Evolutionary conservation across 768 basidiomycete genomes (phyloP).

Genomic region (Suillus bovinus): DNA sequence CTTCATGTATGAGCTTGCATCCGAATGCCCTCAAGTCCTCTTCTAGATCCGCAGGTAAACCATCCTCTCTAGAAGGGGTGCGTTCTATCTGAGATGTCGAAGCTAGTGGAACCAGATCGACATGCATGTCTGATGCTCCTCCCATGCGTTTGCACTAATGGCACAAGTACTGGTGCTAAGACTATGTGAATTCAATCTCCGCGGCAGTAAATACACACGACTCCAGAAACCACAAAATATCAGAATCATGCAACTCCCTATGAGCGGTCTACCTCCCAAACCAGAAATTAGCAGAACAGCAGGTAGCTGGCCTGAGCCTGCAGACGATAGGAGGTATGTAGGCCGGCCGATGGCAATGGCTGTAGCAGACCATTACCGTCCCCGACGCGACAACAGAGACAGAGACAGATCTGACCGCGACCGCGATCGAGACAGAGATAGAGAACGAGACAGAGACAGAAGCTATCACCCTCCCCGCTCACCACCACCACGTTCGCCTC

Average conservation of each 20-base stretch:
- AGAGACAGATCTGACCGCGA: conserved; percentile 16
- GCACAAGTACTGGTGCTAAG: background rate
- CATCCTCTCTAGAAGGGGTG: conserved; percentile 82
- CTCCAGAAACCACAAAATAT: background rate
- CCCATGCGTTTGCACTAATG: background rate
- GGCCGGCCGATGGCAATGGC: conserved; percentile 17
- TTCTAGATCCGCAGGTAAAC: conserved; percentile 78
- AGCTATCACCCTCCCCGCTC: conserved; percentile 17
- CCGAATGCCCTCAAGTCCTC: conserved; percentile 88
- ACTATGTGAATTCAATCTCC: conserved; percentile 8
- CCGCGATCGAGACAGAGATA: conserved; percentile 12
- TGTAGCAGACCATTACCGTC: conserved; percentile 27
- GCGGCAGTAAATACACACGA: background rate
- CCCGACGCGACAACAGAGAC: conserved; percentile 25
- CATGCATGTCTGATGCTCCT: conserved; percentile 36
- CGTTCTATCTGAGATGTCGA: conserved; percentile 74
- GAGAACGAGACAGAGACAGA: conserved; percentile 20
- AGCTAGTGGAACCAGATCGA: conserved; percentile 77
- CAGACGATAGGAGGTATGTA: conserved; percentile 25
- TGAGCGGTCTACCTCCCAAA: conserved; percentile 33
- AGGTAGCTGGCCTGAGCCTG: conserved; percentile 18
- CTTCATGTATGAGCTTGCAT: conserved; percentile 93
- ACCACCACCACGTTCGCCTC: background rate
- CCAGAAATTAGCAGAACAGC: conserved; percentile 29
- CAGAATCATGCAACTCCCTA: conserved; percentile 8